These are phyloP conservation scores for Russula earlei DNA, from an alignment of 768 basidiomycete species.

Conservation along the genomic window DNA sequence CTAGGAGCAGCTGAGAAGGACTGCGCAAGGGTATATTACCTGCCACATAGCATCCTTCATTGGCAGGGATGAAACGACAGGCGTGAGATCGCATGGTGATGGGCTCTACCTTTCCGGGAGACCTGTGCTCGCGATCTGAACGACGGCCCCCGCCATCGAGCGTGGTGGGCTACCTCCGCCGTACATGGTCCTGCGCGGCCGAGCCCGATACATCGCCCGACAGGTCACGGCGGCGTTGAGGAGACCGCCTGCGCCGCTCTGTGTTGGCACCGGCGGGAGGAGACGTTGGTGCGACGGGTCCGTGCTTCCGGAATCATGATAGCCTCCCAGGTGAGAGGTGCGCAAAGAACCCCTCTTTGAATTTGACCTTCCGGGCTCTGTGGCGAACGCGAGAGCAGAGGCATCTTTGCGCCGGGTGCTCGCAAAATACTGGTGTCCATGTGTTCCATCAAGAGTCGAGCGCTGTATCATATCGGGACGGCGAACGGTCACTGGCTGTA, in stretches of 20 bases:
- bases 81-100: background rate
- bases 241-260: background rate
- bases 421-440: constrained; percentile 1
- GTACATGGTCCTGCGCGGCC: background rate
- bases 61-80: background rate
- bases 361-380: background rate
- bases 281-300: background rate
- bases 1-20: background rate
- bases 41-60: no score
- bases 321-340: background rate
- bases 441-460: background rate
- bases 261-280: background rate
- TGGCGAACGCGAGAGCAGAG: background rate
- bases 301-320: background rate
- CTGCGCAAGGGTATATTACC: background rate
- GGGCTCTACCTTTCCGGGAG: background rate
- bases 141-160: background rate
- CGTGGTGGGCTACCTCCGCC: background rate
- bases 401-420: background rate
- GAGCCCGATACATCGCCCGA: background rate
- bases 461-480: background rate
- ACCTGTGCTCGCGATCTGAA: background rate
- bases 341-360: constrained; percentile 1
- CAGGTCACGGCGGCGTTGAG: background rate
- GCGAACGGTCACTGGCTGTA: background rate